phyloP scores from a whole-genome alignment of 1,284 basidiomycete genomes.

The Moesziomyces antarcticus region DNA sequence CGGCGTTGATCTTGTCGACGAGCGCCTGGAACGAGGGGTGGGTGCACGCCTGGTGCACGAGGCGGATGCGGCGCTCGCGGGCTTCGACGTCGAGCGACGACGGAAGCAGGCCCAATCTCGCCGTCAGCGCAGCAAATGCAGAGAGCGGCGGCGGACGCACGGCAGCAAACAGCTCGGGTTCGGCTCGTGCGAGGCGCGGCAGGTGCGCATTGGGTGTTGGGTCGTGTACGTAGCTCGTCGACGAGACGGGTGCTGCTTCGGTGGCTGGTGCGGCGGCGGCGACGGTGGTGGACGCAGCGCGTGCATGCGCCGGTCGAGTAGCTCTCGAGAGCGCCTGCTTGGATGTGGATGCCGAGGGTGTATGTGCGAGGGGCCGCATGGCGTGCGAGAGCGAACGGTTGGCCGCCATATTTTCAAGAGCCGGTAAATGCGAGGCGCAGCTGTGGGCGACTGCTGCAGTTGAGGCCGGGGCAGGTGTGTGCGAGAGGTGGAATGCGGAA shows the following conservation, averaged over 20 bases:
- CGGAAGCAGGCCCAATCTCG: conserved; percentile 55
- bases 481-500: no score
- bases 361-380: no score
- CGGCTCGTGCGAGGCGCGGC: conserved; percentile 56
- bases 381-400: no score
- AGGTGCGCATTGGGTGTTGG: conserved; percentile 52
- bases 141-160: conserved; percentile 55
- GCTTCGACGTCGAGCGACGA: conserved; percentile 30
- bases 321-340: conserved; percentile 19
- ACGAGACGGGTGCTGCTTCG: conserved; percentile 4
- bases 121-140: conserved; percentile 53
- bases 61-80: conserved; percentile 44
- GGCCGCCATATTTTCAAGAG: no score
- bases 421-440: no score
- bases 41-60: conserved; percentile 59
- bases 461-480: no score
- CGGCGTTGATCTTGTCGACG: conserved; percentile 36
- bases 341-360: conserved; percentile 35
- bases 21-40: conserved; percentile 56
- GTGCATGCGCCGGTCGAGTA: conserved; percentile 14
- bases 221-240: conserved; percentile 22
- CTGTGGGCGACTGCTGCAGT: no score
- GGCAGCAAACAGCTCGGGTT: conserved; percentile 59
- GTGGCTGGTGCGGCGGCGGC: conserved; percentile 6
- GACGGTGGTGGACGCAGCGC: conserved; percentile 25